Evolutionary conservation across 2,329 filamentous ascomycete species (phyloP).

Genomic region (Cytospora schulzeri): DNA sequence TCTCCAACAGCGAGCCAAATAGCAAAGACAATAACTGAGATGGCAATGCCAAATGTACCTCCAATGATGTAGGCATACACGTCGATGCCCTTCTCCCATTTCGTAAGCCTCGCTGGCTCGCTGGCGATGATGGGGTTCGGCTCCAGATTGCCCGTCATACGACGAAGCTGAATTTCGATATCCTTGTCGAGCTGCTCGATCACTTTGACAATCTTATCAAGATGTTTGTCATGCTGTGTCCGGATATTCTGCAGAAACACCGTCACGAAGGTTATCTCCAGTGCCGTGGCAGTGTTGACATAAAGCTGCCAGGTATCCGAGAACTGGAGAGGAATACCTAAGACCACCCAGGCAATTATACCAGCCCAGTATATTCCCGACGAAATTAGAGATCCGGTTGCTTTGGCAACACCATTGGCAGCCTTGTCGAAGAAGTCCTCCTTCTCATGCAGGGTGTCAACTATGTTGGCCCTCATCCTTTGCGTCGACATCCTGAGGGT

Average conservation of each 20-base stretch:
- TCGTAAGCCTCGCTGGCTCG: constrained; percentile 36
- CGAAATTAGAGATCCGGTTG: constrained; percentile 37
- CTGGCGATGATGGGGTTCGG: constrained; percentile 40
- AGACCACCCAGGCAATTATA: constrained; percentile 40
- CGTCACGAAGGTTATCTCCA: constrained; percentile 44
- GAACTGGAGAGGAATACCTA: constrained; percentile 36
- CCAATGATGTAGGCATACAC: constrained; percentile 47
- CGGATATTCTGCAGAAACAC: constrained; percentile 44
- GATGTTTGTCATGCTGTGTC: constrained; percentile 39
- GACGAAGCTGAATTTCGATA: constrained; percentile 39
- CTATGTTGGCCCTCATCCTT: constrained; percentile 32
- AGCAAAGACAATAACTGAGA: constrained; percentile 41
- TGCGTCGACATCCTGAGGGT: constrained; percentile 28
- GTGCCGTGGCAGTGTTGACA: constrained; percentile 47
- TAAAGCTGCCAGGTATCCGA: constrained; percentile 44
- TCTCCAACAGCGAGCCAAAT: constrained; percentile 45
- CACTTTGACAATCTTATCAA: constrained; percentile 36
- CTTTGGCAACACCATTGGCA: constrained; percentile 32
- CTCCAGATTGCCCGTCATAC: constrained; percentile 37
- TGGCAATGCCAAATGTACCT: constrained; percentile 42
- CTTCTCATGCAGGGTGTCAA: constrained; percentile 32
- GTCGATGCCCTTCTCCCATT: constrained; percentile 42
- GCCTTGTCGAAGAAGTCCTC: constrained; percentile 37
- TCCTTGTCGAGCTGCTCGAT: constrained; percentile 40
- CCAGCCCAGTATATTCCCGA: constrained; percentile 40